These are phyloP conservation scores for Cavenderia fasciculata DNA, from an alignment of 78 protist species.

Conservation along the genomic window DNA sequence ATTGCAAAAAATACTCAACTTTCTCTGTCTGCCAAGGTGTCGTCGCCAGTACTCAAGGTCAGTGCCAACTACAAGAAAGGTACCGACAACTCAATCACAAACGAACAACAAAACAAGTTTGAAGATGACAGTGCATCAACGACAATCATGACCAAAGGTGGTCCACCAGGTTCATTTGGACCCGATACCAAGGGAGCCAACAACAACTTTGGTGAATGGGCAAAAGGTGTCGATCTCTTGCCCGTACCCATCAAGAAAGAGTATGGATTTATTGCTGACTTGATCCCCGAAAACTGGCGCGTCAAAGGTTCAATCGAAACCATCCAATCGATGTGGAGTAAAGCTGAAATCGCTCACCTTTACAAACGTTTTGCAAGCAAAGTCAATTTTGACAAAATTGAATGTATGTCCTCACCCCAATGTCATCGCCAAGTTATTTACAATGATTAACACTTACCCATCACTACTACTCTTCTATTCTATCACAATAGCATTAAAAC, in stretches of 20 bases:
- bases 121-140: background rate
- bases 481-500: too few species aligned
- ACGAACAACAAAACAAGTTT: background rate
- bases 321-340: too few species aligned
- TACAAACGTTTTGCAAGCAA: too few species aligned
- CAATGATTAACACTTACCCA: too few species aligned
- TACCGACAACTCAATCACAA: background rate
- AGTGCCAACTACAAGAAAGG: background rate
- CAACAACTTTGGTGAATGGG: background rate
- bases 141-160: background rate
- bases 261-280: background rate
- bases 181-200: too few species aligned
- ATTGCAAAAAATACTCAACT: background rate
- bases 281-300: background rate
- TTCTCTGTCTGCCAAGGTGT: background rate
- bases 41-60: background rate
- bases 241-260: background rate
- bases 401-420: too few species aligned
- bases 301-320: background rate
- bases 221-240: background rate
- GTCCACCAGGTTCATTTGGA: conserved; percentile 2
- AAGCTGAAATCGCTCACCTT: too few species aligned
- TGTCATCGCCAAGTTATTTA: too few species aligned
- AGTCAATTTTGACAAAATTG: too few species aligned
- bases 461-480: too few species aligned